Evolutionary conservation across 805 yeast species (phyloP).

Genomic region (Starmerella tilneyi): DNA sequence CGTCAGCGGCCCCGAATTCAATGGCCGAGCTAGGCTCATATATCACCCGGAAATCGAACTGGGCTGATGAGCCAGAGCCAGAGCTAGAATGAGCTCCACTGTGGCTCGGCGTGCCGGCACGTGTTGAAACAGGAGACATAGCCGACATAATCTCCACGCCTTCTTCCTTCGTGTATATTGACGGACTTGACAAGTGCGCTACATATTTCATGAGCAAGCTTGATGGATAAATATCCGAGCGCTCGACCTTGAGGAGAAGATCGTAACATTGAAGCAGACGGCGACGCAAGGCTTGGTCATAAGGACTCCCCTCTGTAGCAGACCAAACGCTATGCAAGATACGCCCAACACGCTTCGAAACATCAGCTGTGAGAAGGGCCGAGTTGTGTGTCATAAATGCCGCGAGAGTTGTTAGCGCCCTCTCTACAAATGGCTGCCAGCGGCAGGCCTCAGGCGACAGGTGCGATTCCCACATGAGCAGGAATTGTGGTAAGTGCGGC

Average conservation of each 20-base stretch:
- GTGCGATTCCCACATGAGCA: slow-evolving; percentile 54
- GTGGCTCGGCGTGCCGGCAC: not conserved
- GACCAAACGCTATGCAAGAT: slow-evolving; percentile 38
- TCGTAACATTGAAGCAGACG: slow-evolving; percentile 24
- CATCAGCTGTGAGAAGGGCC: slow-evolving; percentile 35
- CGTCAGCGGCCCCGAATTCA: slow-evolving; percentile 7
- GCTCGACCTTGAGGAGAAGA: slow-evolving; percentile 18
- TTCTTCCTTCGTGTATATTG: slow-evolving; percentile 8
- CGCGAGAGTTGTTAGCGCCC: slow-evolving; percentile 48
- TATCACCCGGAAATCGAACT: not conserved
- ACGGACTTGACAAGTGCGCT: slow-evolving; percentile 23
- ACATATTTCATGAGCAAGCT: slow-evolving; percentile 34
- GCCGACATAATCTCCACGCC: slow-evolving; percentile 19
- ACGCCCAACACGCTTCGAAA: slow-evolving; percentile 39
- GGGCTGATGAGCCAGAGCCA: not conserved
- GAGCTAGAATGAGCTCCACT: not conserved
- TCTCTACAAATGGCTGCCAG: slow-evolving; percentile 27
- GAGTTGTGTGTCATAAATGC: slow-evolving; percentile 38
- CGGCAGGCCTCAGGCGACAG: slow-evolving; percentile 34
- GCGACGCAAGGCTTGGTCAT: slow-evolving; percentile 24
- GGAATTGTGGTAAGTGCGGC: slow-evolving; percentile 48
- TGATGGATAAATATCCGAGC: slow-evolving; percentile 28
- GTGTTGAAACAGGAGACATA: slow-evolving; percentile 1
- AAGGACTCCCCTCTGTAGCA: slow-evolving; percentile 20
- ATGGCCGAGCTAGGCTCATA: slow-evolving; percentile 2